Conservation (phyloP, 106 monocot genomes). For the Iris macrosiphon region DNA sequence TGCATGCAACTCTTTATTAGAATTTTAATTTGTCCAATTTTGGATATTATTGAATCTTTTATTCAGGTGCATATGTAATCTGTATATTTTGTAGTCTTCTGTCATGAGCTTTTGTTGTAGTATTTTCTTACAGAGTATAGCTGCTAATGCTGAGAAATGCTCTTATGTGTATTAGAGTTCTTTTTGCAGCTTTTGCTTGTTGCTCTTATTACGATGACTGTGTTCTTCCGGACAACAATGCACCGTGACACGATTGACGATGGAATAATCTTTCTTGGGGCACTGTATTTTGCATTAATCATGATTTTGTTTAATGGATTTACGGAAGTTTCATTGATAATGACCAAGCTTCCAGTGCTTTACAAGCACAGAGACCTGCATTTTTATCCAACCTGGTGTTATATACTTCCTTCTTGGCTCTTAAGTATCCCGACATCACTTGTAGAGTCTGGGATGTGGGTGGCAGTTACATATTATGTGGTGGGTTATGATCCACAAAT, state of each 20-base stretch:
- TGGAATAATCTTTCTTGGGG: slow-evolving; percentile 86
- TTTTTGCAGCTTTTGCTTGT: slow-evolving; percentile 82
- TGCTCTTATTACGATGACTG: slow-evolving; percentile 93
- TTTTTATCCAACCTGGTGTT: slow-evolving; percentile 93
- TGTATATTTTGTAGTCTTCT: too few species aligned
- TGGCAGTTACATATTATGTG: slow-evolving; percentile 84
- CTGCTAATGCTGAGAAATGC: background rate
- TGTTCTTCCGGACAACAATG: slow-evolving; percentile 94
- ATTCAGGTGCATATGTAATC: too few species aligned
- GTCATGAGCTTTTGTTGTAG: too few species aligned
- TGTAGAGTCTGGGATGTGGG: slow-evolving; percentile 86
- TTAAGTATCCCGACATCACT: slow-evolving; percentile 93
- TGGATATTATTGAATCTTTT: too few species aligned
- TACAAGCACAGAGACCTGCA: slow-evolving; percentile 99
- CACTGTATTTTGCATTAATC: slow-evolving; percentile 79
- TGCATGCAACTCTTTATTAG: too few species aligned
- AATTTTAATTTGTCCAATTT: too few species aligned
- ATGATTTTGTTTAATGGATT: slow-evolving; percentile 99
- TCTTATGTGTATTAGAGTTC: background rate
- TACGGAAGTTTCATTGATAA: slow-evolving; percentile 90
- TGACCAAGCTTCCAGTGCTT: slow-evolving; percentile 90
- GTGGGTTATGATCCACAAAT: slow-evolving; percentile 95
- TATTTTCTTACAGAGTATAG: too few species aligned
- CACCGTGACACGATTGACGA: slow-evolving; percentile 78
- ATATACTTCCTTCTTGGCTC: slow-evolving; percentile 88